Conservation (phyloP, 2,329 filamentous ascomycete genomes). For the Aspergillus niger region DNA sequence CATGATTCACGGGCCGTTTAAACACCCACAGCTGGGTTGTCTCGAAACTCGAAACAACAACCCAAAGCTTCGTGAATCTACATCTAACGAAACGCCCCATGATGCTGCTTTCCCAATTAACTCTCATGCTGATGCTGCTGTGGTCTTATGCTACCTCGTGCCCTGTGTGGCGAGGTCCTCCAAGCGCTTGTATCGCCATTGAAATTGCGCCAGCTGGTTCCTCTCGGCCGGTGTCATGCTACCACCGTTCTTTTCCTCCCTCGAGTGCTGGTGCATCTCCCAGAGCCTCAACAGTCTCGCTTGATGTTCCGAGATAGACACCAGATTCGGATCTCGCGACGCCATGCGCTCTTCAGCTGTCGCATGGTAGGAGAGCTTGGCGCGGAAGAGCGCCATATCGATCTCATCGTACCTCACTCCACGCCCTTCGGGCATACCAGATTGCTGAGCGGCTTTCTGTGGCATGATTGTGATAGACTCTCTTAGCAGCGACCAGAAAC, state of each 20-base stretch:
- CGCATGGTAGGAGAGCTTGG: constrained; percentile 38
- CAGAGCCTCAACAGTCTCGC: constrained; percentile 38
- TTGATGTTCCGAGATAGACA: constrained; percentile 37
- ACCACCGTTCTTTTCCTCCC: constrained; percentile 34
- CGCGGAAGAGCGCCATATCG: constrained; percentile 41
- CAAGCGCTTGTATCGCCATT: constrained; percentile 38
- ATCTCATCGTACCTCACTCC: constrained; percentile 41
- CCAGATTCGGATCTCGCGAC: constrained; percentile 35
- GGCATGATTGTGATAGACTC: constrained; percentile 23
- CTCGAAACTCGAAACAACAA: constrained; percentile 2
- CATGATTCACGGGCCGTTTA: not conserved
- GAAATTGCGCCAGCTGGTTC: constrained; percentile 37
- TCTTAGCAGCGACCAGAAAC: not conserved
- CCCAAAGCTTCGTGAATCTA: constrained; percentile 15
- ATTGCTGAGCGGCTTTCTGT: constrained; percentile 23
- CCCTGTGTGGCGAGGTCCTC: constrained; percentile 35
- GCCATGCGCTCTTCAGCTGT: constrained; percentile 38
- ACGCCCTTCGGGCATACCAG: constrained; percentile 34
- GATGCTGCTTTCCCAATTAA: constrained; percentile 21
- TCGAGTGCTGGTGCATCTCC: constrained; percentile 36
- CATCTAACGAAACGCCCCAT: constrained; percentile 31
- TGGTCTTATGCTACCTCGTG: constrained; percentile 10
- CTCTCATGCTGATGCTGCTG: not conserved
- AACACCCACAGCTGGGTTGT: not conserved
- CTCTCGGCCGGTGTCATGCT: constrained; percentile 33